Percentiles rank a stretch among this genome's conserved stretches.
Evolutionary conservation across 2,329 filamentous ascomycete species (phyloP).

Genomic region (Ophiostoma tasmaniense): DNA sequence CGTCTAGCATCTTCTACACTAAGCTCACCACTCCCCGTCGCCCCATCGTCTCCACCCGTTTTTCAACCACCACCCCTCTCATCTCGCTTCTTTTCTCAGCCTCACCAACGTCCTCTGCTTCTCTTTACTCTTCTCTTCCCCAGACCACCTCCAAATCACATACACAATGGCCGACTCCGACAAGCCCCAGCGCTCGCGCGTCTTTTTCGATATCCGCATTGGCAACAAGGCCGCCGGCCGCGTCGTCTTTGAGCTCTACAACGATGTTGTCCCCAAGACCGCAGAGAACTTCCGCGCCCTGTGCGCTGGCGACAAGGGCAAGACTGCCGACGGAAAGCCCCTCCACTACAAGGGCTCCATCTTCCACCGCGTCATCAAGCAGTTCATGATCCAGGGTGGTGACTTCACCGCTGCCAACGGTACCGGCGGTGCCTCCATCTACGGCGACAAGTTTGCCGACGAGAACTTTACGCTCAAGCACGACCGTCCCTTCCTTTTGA

Average conservation of each 20-base stretch:
- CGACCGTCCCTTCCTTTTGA: slow-evolving; percentile 84
- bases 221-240: slow-evolving; percentile 66
- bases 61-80: background rate
- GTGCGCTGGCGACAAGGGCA: slow-evolving; percentile 90
- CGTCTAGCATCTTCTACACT: background rate
- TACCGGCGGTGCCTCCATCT: slow-evolving; percentile 94
- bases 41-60: background rate
- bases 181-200: slow-evolving; percentile 57
- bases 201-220: slow-evolving; percentile 90
- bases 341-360: slow-evolving; percentile 86
- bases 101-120: background rate
- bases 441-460: slow-evolving; percentile 93
- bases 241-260: slow-evolving; percentile 76
- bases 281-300: slow-evolving; percentile 92
- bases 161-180: slow-evolving; percentile 30
- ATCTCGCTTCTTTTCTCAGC: background rate
- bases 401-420: slow-evolving; percentile 94
- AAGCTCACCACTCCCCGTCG: background rate
- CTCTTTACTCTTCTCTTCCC: background rate
- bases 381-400: slow-evolving; percentile 97
- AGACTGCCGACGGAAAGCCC: slow-evolving; percentile 70
- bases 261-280: slow-evolving; percentile 78
- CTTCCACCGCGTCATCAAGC: slow-evolving; percentile 97
- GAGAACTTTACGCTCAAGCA: slow-evolving; percentile 93
- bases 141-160: background rate